Conservation (phyloP, 2,329 filamentous ascomycete species). For the Didymella sp. region DNA sequence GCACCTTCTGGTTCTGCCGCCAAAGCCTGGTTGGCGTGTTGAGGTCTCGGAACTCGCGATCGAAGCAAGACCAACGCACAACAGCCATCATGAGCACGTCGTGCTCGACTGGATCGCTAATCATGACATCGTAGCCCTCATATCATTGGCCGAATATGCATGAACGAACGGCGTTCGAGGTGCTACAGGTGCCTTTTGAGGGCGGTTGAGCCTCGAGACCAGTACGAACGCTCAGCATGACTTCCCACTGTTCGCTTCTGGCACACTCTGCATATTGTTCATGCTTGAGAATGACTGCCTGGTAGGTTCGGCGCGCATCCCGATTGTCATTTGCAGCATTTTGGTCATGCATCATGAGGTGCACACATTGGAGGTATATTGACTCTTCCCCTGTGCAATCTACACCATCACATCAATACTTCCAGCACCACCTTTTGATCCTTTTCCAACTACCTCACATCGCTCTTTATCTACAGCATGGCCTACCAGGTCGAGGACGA, state of each 20-base stretch:
- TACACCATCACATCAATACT: constrained; percentile 1
- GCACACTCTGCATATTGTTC: neutral
- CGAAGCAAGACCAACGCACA: neutral
- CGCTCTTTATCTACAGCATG: constrained; percentile 10
- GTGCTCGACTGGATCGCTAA: neutral
- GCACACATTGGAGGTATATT: neutral
- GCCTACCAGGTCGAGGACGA: constrained; percentile 28
- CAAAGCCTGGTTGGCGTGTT: neutral
- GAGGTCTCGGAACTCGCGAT: neutral
- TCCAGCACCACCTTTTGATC: neutral
- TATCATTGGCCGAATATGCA: neutral
- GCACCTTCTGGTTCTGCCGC: neutral
- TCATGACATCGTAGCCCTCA: neutral
- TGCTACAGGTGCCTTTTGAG: neutral
- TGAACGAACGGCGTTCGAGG: neutral
- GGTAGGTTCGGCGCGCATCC: neutral
- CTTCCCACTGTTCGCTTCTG: constrained; percentile 13
- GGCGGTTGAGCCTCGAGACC: constrained; percentile 4
- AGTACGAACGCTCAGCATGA: constrained; percentile 24
- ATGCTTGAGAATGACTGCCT: constrained; percentile 1
- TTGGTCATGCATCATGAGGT: neutral
- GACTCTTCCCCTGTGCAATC: neutral
- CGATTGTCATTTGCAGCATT: neutral
- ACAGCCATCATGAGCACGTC: neutral
- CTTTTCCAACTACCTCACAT: neutral